Percentiles rank a stretch among this genome's conserved stretches.
Conservation (phyloP, 768 basidiomycete species). For the Boletus eberwhitei region DNA sequence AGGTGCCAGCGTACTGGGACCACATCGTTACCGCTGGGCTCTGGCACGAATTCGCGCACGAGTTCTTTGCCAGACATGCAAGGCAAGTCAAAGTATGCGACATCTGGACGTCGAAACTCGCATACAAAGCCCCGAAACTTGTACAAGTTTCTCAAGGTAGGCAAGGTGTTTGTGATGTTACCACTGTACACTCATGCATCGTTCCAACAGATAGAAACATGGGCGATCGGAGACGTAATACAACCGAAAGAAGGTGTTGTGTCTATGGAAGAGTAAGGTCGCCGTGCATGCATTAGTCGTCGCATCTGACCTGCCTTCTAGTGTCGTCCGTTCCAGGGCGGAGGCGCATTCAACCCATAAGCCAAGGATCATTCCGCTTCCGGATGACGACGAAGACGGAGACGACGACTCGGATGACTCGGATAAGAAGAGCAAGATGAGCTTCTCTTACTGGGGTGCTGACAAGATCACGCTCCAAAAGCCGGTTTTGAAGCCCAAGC, state of each 20-base stretch:
- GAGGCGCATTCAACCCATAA: conserved; percentile 56
- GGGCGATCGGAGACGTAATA: conserved; percentile 75
- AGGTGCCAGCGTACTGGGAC: conserved; percentile 89
- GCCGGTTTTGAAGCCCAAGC: conserved; percentile 54
- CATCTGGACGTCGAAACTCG: conserved; percentile 69
- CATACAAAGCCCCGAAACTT: conserved; percentile 85
- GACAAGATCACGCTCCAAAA: conserved; percentile 88
- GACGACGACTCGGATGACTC: conserved; percentile 84
- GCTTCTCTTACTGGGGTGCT: conserved; percentile 91
- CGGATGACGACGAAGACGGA: conserved; percentile 57
- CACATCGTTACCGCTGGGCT: conserved; percentile 76
- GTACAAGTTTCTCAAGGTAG: conserved; percentile 88
- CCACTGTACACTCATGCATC: conserved; percentile 1
- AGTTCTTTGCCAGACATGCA: conserved; percentile 81
- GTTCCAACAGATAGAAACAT: conserved; percentile 73
- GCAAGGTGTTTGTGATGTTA: conserved; percentile 15
- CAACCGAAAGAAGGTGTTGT: conserved; percentile 80
- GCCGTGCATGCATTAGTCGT: not conserved
- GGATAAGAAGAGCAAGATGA: conserved; percentile 90
- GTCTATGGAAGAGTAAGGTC: conserved; percentile 84
- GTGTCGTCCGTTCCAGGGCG: conserved; percentile 68
- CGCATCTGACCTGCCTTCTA: conserved; percentile 27
- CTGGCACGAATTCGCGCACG: conserved; percentile 62
- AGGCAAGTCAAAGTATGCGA: conserved; percentile 82
- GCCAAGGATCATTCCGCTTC: conserved; percentile 66